Evolutionary conservation across 2,329 filamentous ascomycete species (phyloP).

Genomic region (Microdochium trichocladiopsis): DNA sequence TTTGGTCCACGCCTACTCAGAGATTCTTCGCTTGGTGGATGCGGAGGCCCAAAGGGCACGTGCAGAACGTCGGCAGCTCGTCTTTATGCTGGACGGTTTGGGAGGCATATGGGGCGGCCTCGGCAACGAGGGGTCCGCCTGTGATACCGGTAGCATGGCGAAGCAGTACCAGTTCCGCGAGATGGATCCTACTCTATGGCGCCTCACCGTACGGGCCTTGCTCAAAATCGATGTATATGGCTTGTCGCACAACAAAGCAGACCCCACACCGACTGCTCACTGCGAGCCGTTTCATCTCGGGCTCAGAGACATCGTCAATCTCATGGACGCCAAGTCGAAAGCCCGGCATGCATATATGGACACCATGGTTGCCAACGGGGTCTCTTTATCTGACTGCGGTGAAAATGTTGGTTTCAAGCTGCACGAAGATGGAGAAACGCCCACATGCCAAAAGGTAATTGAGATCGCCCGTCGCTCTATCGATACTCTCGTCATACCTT

Average conservation of each 20-base stretch:
- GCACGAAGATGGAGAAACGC: conserved; percentile 23
- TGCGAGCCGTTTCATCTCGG: conserved; percentile 30
- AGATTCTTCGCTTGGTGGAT: conserved; percentile 48
- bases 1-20: conserved; percentile 49
- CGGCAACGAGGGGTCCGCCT: conserved; percentile 3
- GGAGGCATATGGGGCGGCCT: conserved; percentile 41
- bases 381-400: conserved; percentile 14
- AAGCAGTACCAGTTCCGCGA: conserved; percentile 30
- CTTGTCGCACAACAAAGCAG: conserved; percentile 14
- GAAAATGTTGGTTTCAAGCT: conserved; percentile 16
- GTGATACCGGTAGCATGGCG: conserved; percentile 2
- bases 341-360: conserved; percentile 44
- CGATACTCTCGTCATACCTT: conserved; percentile 48
- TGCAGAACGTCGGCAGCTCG: conserved; percentile 29
- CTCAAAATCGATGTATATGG: conserved; percentile 53
- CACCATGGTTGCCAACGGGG: conserved; percentile 30
- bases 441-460: conserved; percentile 43
- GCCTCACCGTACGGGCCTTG: conserved; percentile 43
- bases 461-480: conserved; percentile 46
- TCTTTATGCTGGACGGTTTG: conserved; percentile 36
- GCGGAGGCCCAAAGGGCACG: conserved; percentile 37
- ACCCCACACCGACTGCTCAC: no score
- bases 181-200: conserved; percentile 48
- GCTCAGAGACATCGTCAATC: conserved; percentile 44
- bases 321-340: conserved; percentile 43